Percentiles rank a stretch among this genome's conserved stretches.
Conservation (phyloP, 1,139 yeast species). For the Saccharomyces hybrid region DNA sequence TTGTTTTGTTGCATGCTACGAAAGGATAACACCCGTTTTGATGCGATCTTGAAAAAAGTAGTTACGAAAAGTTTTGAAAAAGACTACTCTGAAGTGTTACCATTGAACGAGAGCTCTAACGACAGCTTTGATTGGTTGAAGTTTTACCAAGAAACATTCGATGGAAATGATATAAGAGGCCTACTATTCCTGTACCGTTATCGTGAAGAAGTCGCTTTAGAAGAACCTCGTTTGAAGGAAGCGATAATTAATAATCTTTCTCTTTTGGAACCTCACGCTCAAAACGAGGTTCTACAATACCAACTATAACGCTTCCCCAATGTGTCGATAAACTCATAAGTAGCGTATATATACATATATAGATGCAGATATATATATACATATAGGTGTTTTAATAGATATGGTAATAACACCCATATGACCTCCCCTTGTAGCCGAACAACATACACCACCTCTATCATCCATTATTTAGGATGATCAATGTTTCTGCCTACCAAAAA, state of each 20-base stretch:
- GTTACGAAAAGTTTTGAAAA: slow-evolving; percentile 33
- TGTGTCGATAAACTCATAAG: neutral
- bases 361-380: neutral
- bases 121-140: slow-evolving; percentile 22
- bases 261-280: slow-evolving; percentile 23
- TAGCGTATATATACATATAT: neutral
- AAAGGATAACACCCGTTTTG: slow-evolving; percentile 17
- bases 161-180: slow-evolving; percentile 11
- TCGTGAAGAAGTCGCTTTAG: slow-evolving; percentile 5
- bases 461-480: neutral
- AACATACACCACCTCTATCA: neutral
- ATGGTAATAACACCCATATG: neutral
- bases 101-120: slow-evolving; percentile 18
- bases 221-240: slow-evolving; percentile 13
- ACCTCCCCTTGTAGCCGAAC: neutral
- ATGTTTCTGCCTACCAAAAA: neutral
- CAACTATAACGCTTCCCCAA: slow-evolving; percentile 12
- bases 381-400: neutral
- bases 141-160: slow-evolving; percentile 15
- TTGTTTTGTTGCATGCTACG: slow-evolving; percentile 22
- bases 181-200: slow-evolving; percentile 19
- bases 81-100: slow-evolving; percentile 21
- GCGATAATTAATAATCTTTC: slow-evolving; percentile 19
- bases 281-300: slow-evolving; percentile 25
- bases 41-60: slow-evolving; percentile 32